phyloP scores from a whole-genome alignment of 1,284 basidiomycete genomes.

The Apiotrichum laibachii region DNA sequence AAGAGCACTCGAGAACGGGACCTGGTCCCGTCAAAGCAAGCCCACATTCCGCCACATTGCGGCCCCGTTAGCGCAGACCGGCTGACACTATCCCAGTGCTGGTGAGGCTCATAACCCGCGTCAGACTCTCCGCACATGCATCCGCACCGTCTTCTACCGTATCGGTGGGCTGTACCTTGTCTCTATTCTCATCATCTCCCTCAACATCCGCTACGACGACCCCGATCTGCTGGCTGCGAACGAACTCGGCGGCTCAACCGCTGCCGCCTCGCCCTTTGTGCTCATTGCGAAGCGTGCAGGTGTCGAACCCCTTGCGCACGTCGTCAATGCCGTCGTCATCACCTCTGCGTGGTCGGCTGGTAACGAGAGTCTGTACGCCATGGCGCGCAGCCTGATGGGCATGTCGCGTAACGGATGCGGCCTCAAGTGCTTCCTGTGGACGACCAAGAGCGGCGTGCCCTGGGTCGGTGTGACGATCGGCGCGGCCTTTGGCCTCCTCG shows the following conservation, averaged over 20 bases:
- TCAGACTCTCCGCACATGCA: conserved; percentile 61
- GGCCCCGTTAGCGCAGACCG: no score
- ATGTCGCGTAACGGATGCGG: conserved; percentile 61
- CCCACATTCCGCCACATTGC: no score
- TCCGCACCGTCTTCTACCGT: conserved; percentile 63
- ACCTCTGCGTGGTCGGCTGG: conserved; percentile 57
- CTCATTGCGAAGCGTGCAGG: conserved; percentile 65
- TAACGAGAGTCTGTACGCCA: conserved; percentile 55
- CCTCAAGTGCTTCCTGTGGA: conserved; percentile 57
- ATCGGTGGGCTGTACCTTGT: conserved; percentile 62
- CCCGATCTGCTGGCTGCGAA: conserved; percentile 54
- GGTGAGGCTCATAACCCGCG: conserved; percentile 60
- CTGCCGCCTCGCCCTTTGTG: conserved; percentile 74
- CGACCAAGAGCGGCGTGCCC: conserved; percentile 67
- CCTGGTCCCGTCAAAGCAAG: no score
- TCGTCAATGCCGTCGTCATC: conserved; percentile 63
- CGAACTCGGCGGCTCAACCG: conserved; percentile 56
- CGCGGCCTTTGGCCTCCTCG: conserved; percentile 60
- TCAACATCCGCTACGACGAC: conserved; percentile 30
- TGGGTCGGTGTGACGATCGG: conserved; percentile 59
- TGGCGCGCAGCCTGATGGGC: conserved; percentile 54
- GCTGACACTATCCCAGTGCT: conserved; percentile 17
- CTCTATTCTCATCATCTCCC: conserved; percentile 38
- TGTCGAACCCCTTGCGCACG: conserved; percentile 68
- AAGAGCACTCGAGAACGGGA: no score